Percentiles rank a stretch among this genome's conserved stretches.
These are phyloP conservation scores for Hypoxylon sp. DNA, from an alignment of 2,329 filamentous ascomycete species.

Conservation along the genomic window DNA sequence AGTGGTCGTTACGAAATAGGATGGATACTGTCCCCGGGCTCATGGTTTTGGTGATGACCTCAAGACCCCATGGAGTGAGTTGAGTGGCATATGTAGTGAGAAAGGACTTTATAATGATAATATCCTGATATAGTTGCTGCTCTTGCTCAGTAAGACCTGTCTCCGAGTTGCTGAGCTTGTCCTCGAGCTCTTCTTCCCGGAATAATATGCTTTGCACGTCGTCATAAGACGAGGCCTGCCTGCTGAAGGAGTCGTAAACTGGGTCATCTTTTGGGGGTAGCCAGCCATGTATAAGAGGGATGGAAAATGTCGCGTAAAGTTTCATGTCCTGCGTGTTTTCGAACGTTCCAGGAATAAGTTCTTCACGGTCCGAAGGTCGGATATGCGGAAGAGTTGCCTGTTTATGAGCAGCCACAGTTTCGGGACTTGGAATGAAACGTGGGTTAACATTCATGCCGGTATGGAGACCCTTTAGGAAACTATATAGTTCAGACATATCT, in stretches of 20 bases:
- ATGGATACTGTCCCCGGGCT: constrained; percentile 86
- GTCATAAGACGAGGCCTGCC: constrained; percentile 87
- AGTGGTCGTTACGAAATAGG: constrained; percentile 96
- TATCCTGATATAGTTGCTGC: constrained; percentile 84
- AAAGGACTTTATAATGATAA: constrained; percentile 86
- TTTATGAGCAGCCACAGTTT: constrained; percentile 61
- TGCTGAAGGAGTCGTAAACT: constrained; percentile 76
- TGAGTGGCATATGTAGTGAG: constrained; percentile 86
- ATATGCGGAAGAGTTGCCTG: constrained; percentile 66
- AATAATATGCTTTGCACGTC: constrained; percentile 92
- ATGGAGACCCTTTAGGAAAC: constrained; percentile 87
- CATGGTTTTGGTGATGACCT: constrained; percentile 77
- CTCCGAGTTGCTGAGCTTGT: constrained; percentile 71
- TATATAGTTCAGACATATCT: constrained; percentile 88
- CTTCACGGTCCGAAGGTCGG: constrained; percentile 63
- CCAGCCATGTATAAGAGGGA: constrained; percentile 95
- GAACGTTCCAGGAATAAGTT: constrained; percentile 76
- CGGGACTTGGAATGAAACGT: constrained; percentile 75
- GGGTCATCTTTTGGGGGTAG: constrained; percentile 76
- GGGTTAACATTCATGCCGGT: constrained; percentile 99
- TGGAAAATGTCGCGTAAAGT: constrained; percentile 89
- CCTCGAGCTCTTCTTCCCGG: constrained; percentile 87
- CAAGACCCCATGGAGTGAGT: constrained; percentile 83
- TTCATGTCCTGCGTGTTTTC: constrained; percentile 88
- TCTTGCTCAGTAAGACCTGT: constrained; percentile 77